These are phyloP conservation scores for Trichoderma sp. DNA, from an alignment of 2,329 filamentous ascomycete genomes.

Conservation along the genomic window DNA sequence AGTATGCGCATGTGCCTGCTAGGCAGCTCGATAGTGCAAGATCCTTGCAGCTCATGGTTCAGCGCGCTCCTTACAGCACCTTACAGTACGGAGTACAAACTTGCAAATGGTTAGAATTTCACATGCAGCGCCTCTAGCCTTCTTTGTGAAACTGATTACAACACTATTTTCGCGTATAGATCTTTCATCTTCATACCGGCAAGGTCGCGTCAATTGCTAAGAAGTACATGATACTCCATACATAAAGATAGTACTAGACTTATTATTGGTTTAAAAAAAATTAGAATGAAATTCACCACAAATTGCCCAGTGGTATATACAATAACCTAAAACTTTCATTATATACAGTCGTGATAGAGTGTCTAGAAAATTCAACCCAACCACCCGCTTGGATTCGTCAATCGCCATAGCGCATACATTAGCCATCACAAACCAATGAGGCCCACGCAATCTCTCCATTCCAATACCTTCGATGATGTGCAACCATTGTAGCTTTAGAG, in stretches of 20 bases:
- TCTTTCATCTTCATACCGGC: background rate
- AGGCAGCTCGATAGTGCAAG: background rate
- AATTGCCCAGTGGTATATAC: background rate
- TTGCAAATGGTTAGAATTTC: background rate
- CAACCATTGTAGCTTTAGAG: background rate
- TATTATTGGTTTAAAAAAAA: background rate
- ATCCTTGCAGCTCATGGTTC: background rate
- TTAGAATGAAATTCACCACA: background rate
- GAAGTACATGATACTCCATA: no score
- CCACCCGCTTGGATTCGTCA: background rate
- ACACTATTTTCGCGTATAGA: no score
- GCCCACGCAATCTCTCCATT: background rate
- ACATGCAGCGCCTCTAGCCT: background rate
- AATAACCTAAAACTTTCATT: background rate
- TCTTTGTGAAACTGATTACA: background rate
- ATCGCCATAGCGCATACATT: background rate
- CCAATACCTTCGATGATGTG: background rate
- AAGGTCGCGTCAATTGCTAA: background rate
- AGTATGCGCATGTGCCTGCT: background rate
- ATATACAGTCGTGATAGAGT: conserved; percentile 3
- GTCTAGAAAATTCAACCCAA: background rate
- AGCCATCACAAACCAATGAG: background rate
- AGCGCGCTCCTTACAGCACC: no score
- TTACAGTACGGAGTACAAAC: background rate
- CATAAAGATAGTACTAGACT: no score